These are phyloP conservation scores for Talaromyces atroroseus DNA, from an alignment of 2,329 filamentous ascomycete species.

Conservation along the genomic window DNA sequence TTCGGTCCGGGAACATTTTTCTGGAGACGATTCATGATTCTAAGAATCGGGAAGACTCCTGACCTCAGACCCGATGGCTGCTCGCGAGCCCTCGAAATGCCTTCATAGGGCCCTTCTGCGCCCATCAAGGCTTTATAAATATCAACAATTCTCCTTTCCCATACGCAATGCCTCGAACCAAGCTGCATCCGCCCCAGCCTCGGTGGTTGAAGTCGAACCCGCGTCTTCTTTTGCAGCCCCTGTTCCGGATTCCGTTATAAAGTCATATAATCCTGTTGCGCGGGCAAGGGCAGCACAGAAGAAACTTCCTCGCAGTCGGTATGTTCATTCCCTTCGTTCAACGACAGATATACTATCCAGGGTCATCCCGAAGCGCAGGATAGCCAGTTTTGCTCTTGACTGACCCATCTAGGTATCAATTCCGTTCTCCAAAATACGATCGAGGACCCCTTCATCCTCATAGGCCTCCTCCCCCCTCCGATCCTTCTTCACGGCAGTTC, in stretches of 20 bases:
- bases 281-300: constrained; percentile 41
- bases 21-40: neutral
- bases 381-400: neutral
- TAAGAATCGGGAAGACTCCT: neutral
- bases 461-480: constrained; percentile 78
- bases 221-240: constrained; percentile 40
- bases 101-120: constrained; percentile 35
- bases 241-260: constrained; percentile 35
- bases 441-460: constrained; percentile 90
- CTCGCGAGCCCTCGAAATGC: constrained; percentile 35
- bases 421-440: constrained; percentile 88
- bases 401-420: constrained; percentile 68
- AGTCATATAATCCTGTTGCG: constrained; percentile 47
- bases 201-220: constrained; percentile 43
- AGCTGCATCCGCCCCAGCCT: constrained; percentile 31
- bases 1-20: constrained; percentile 4
- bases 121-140: constrained; percentile 27
- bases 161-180: constrained; percentile 46
- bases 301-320: constrained; percentile 52
- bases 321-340: constrained; percentile 15
- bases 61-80: constrained; percentile 27
- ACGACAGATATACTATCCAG: neutral
- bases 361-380: neutral
- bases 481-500: constrained; percentile 83
- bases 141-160: constrained; percentile 26